Evolutionary conservation across 768 basidiomycete species (phyloP).

Genomic region (Russula olivacea): DNA sequence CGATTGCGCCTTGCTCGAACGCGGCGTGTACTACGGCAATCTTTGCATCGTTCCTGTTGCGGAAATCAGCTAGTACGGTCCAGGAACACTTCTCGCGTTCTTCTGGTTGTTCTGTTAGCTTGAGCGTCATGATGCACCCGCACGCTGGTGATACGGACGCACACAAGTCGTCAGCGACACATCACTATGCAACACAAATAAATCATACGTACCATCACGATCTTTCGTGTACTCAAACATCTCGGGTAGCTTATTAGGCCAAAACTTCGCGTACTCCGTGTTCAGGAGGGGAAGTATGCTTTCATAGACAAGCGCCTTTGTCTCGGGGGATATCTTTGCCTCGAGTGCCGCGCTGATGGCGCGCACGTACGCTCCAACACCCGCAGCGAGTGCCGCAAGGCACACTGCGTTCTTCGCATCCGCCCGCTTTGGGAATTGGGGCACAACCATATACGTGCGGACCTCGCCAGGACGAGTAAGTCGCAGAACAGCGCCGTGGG

Average conservation of each 20-base stretch:
- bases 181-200: not conserved
- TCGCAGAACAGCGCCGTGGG: slow-evolving; percentile 59
- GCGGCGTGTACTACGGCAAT: slow-evolving; percentile 49
- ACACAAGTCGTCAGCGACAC: slow-evolving; percentile 1
- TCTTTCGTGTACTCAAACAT: slow-evolving; percentile 40
- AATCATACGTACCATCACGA: slow-evolving; percentile 42
- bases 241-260: slow-evolving; percentile 34
- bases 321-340: slow-evolving; percentile 40
- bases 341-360: slow-evolving; percentile 40
- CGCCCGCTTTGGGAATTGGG: slow-evolving; percentile 49
- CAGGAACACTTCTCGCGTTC: slow-evolving; percentile 41
- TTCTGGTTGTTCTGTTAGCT: slow-evolving; percentile 33
- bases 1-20: slow-evolving; percentile 49
- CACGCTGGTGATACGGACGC: slow-evolving; percentile 37
- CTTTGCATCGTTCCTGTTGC: slow-evolving; percentile 56
- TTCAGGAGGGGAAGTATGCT: slow-evolving; percentile 42
- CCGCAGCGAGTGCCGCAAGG: slow-evolving; percentile 58
- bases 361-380: slow-evolving; percentile 52
- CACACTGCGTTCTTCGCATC: slow-evolving; percentile 70
- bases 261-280: slow-evolving; percentile 43
- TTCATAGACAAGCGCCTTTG: slow-evolving; percentile 41
- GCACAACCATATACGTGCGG: slow-evolving; percentile 57
- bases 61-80: slow-evolving; percentile 44
- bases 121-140: slow-evolving; percentile 46
- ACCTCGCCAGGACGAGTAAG: slow-evolving; percentile 48